Conservation (phyloP, 257 asterid genomes). For the Hygrophila difformis region DNA sequence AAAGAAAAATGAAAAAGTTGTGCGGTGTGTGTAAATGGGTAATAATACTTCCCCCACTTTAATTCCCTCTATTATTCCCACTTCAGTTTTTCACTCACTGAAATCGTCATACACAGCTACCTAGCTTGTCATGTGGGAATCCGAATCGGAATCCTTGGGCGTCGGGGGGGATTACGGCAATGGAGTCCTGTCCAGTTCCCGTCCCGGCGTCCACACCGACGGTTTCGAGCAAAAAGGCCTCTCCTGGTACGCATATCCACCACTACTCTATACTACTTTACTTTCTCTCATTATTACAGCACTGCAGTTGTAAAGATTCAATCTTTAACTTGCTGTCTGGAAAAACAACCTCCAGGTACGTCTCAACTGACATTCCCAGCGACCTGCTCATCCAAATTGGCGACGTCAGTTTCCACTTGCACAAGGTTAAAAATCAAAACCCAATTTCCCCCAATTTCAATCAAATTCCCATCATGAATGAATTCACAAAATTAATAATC, state of each 20-base stretch:
- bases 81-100: background rate
- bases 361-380: slow-evolving; percentile 83
- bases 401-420: slow-evolving; percentile 71
- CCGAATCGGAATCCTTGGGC: slow-evolving; percentile 56
- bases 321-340: background rate
- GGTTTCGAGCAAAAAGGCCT: slow-evolving; percentile 87
- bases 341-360: slow-evolving; percentile 61
- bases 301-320: no score
- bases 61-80: no score
- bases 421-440: no score
- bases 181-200: slow-evolving; percentile 51
- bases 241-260: slow-evolving; percentile 58
- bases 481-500: no score
- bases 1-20: no score
- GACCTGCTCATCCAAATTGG: slow-evolving; percentile 72
- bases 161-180: slow-evolving; percentile 48
- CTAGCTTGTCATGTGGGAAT: slow-evolving; percentile 85
- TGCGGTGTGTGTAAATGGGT: no score
- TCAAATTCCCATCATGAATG: no score
- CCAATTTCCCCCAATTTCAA: no score
- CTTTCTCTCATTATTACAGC: no score
- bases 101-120: no score
- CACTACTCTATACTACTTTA: no score
- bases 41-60: no score
- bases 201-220: slow-evolving; percentile 58